These are phyloP conservation scores for Fusarium sp. DNA, from an alignment of 2,329 filamentous ascomycete genomes.

Conservation along the genomic window DNA sequence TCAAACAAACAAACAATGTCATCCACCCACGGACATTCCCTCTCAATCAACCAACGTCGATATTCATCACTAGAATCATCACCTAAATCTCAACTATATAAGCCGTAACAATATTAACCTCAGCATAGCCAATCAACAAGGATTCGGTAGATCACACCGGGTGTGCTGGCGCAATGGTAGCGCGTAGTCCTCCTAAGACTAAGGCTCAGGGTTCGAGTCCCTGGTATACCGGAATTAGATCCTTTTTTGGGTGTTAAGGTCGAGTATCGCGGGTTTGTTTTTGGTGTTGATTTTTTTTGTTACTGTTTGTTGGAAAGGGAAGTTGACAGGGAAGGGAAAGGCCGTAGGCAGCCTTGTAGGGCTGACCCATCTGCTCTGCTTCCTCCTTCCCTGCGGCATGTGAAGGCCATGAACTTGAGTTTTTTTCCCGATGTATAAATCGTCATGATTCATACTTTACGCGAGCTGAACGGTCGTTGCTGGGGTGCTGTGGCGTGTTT, in stretches of 20 bases:
- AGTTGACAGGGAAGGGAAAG: neutral
- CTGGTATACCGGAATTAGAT: slow-evolving; percentile 48
- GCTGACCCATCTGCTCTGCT: neutral
- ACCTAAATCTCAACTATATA: slow-evolving; percentile 27
- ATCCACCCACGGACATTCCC: too few relatives aligned
- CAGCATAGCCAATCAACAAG: slow-evolving; percentile 40
- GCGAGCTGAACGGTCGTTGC: too few relatives aligned
- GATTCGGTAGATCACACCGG: slow-evolving; percentile 18
- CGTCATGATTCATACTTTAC: neutral
- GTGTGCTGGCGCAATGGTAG: slow-evolving; percentile 58
- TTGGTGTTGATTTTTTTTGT: slow-evolving; percentile 26
- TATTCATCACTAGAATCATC: neutral
- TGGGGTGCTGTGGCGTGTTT: too few relatives aligned
- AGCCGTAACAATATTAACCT: fast-evolving
- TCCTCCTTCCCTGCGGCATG: neutral
- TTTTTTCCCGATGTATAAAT: neutral
- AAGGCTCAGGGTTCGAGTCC: slow-evolving; percentile 60
- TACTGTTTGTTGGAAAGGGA: neutral
- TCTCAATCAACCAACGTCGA: neutral
- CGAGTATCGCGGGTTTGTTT: neutral
- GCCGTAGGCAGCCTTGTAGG: neutral
- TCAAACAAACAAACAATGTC: too few relatives aligned
- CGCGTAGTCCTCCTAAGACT: slow-evolving; percentile 59
- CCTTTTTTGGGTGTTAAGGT: neutral
- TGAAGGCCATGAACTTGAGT: too few relatives aligned